Base-by-base conservation (phyloP, 2,329 filamentous ascomycete genomes). In the Penicillium sp. region DNA sequence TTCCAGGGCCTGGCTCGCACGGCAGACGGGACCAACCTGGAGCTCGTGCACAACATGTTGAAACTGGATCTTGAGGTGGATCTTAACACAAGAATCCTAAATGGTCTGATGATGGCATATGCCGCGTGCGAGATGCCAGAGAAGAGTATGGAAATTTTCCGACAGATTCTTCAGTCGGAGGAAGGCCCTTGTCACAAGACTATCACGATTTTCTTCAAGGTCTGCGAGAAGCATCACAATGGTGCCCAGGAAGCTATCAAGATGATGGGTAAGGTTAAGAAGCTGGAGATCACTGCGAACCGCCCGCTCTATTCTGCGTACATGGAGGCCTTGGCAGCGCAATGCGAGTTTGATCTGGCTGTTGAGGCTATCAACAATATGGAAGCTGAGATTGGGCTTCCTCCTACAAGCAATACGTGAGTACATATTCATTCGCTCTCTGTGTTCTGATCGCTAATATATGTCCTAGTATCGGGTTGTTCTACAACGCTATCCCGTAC, bases 61-160 rank as follows among this genome's bases (percentile, higher is more conserved):
- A 97, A 96, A 77, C 87, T 97, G 73, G 94, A 99, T 73, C 83
- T 87, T n/a, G 84, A 85, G 42, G 82, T 97, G 38, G 86, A 93
- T 65, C 82, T 88, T 5, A 87, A 84, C 65, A 97, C 93, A 0
- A 81, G 79, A 55, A 79, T 97, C 2, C 86, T 89, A 66, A 97
- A 96, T 67, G 86, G 89, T 0, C 79, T 97, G 49, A 96, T 99
- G 87, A 81, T 94, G 13, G 93, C 91, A 0, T 93, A 96, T 70
- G 85, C 86, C 1, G 83, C 85, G 1, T 89, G 86, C 67, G 89
- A 84, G 7, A 81, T 86, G 62, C 81, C 88, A 0, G 76, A 82
- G 31, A 83, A 84, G 54, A 90, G 90, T 1, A 78, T 96, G 62
- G 85, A 88, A 49, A 91, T 91, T 70, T 97, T 93, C 91, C 81